Percentiles rank a stretch among this genome's conserved stretches.
Evolutionary conservation across 768 basidiomycete species (phyloP).

Genomic region (Leccinum subtestaceum): DNA sequence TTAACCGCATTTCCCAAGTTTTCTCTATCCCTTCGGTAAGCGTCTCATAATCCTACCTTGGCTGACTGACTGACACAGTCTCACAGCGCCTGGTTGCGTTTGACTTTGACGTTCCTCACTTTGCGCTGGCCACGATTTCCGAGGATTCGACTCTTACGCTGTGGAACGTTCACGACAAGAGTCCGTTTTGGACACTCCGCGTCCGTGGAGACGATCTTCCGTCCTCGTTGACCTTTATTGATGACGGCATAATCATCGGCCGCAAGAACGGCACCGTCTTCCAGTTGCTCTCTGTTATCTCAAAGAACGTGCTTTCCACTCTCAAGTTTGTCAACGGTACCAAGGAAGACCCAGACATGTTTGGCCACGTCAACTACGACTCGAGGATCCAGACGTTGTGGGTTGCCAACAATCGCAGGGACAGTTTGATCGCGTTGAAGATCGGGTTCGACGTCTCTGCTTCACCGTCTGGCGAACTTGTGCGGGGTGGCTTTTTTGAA

Average conservation of each 20-base stretch:
- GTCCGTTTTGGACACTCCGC: slow-evolving; percentile 72
- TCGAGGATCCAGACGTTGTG: slow-evolving; percentile 81
- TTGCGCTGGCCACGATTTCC: slow-evolving; percentile 77
- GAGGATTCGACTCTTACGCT: slow-evolving; percentile 78
- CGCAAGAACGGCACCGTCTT: slow-evolving; percentile 82
- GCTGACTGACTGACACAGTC: background rate
- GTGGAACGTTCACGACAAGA: slow-evolving; percentile 78
- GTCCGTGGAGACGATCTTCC: slow-evolving; percentile 78
- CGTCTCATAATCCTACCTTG: background rate
- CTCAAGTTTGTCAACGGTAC: slow-evolving; percentile 71
- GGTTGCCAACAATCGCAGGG: slow-evolving; percentile 82
- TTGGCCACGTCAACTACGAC: slow-evolving; percentile 85
- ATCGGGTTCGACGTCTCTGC: slow-evolving; percentile 62
- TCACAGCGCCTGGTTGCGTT: slow-evolving; percentile 77
- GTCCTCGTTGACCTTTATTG: slow-evolving; percentile 82
- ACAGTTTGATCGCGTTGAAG: slow-evolving; percentile 80
- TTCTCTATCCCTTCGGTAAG: slow-evolving; percentile 72
- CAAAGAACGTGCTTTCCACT: slow-evolving; percentile 70
- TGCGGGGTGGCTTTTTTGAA: slow-evolving; percentile 65
- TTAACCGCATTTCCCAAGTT: slow-evolving; percentile 64
- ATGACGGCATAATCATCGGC: slow-evolving; percentile 81
- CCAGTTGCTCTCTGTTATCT: slow-evolving; percentile 76
- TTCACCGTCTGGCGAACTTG: slow-evolving; percentile 58
- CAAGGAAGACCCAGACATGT: slow-evolving; percentile 81
- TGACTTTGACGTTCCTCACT: slow-evolving; percentile 78